Base-by-base conservation (phyloP, 441 rosid genomes). In the Gossypium gossypioides region DNA sequence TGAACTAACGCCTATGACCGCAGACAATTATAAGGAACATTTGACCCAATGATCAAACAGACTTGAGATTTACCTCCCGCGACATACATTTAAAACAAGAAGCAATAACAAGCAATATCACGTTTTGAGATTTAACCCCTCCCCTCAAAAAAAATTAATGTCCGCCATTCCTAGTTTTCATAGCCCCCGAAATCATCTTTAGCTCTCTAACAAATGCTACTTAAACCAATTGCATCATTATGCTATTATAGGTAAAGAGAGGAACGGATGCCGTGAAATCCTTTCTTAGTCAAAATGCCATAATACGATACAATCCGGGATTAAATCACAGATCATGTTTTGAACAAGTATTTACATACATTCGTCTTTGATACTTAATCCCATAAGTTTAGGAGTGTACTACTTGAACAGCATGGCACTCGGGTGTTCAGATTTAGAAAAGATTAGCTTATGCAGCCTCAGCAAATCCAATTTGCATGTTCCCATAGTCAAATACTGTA, bases 401-500 rank as follows among this genome's bases (percentile, higher is more conserved):
- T 8, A 57, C 40, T n/a, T 6, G 70, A 19, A 66, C 12, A 19
- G 22, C 34, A 58, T 32, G 16, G 6, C 8, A 34, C 16, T 4
- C 24, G 5, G 51, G 9, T 6, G 34, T 48, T 70, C 50, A 21
- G n/a, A 3, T 10, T 34, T 10, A 62, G 6, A 61, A 6, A 22
- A 29, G 40, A 18, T 21, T 74, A 48, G 54, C 25, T 82, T 79
- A 89, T 0, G 87, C 85, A 21, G 96, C 93, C 80, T 91, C 88
- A 3, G 97, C 96, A 46, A 91, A 89, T 71, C 97, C 97, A 73
- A 91, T 88, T 59, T 80, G 80, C 87, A 83, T 72, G 50, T 91
- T 89, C 54, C 93, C 92, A 55, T 81, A 85, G 85, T 91, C 98
- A 10, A 93, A 91, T 32, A 93, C 96, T 0, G 97, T 91, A 62